A percentile compares a stretch with the other conserved stretches of the same genome.
These are phyloP conservation scores for Hibiscus syriacus DNA, from an alignment of 345 rosid genomes.

Conservation along the genomic window DNA sequence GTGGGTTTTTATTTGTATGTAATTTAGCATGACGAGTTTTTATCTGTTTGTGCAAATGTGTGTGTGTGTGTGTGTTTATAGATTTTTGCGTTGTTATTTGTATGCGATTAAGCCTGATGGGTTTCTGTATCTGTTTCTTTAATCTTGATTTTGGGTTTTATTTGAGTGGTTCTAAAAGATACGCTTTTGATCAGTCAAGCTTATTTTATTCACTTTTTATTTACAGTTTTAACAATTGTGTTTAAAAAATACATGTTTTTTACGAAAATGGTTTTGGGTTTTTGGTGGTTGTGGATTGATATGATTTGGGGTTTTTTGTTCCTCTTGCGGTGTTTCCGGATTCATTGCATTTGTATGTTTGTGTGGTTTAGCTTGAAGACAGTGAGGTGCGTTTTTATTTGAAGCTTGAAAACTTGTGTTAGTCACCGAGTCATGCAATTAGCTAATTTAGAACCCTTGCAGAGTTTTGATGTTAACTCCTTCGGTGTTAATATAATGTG, in stretches of 20 bases:
- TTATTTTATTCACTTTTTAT: not conserved
- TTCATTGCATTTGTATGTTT: not conserved
- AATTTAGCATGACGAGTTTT: too few species aligned
- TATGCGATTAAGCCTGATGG: not conserved
- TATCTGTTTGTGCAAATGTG: too few species aligned
- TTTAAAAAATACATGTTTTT: too few species aligned
- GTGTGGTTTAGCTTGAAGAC: not conserved
- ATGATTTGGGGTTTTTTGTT: not conserved
- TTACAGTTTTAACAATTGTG: not conserved
- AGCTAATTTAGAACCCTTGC: not conserved
- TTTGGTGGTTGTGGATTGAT: not conserved
- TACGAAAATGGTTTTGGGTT: not conserved
- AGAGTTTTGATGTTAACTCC: not conserved
- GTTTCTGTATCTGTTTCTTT: not conserved
- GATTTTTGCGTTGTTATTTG: not conserved
- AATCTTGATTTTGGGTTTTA: not conserved
- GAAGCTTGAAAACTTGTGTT: not conserved
- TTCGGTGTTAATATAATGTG: not conserved
- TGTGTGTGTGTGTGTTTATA: too few species aligned
- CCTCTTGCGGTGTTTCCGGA: not conserved
- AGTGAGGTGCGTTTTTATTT: not conserved
- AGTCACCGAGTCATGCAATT: not conserved
- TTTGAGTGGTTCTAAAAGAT: not conserved
- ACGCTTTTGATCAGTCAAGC: slow-evolving; percentile 1
- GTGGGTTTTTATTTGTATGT: slow-evolving; percentile 2